Base-by-base conservation (phyloP, 768 basidiomycete genomes). In the Pulveroboletus sp. region DNA sequence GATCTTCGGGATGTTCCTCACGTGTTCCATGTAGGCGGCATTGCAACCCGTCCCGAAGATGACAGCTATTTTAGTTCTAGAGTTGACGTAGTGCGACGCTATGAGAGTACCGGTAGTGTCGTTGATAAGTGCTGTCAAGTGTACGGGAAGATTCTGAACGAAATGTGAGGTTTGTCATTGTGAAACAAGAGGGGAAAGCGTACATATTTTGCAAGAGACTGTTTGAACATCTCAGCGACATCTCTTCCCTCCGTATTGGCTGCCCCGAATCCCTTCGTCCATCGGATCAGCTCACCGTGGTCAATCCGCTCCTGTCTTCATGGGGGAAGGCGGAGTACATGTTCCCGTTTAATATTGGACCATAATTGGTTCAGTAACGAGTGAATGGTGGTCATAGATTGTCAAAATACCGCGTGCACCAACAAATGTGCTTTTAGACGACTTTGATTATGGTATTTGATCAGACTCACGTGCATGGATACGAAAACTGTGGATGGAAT, bases 11-110 rank as follows among this genome's bases (percentile, higher is more conserved):
- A 97, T 94, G 58, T 86, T 81, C 35, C 74, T 77, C 14, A 92
- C 80, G 49, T 84, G 82, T 65, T 99, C 95, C 91, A 97, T 94
- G 64, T 97, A 97, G 6, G 95, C 95, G 0, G 95, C 95, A 65
- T 98, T 98, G 66, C 94, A 97, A 0, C 97, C 97, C 7, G 97
- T 99, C 33, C 97, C 97, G 60, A 98, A 95, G 61, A 99, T 98
- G 62, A 89, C 87, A 2, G 92, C 97, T 59, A 97, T 94, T 65
- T 89, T 90, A 33, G 95, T 94, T 59, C 64, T 74, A 0, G 92
- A 87, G 64, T 90, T 90, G 54, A 97, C 94, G 59, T 99, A 99
- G 70, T 90, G 85, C 1, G 94, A 97, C 11, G 97, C 97, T 59
- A 99, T 94, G 23, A 99, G 80, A 2, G 95, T 95, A 23, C 97